A percentile compares a stretch with the other conserved stretches of the same genome.
These are phyloP conservation scores for Schizothecium vesticola DNA, from an alignment of 495 filamentous ascomycete genomes.

Conservation along the genomic window DNA sequence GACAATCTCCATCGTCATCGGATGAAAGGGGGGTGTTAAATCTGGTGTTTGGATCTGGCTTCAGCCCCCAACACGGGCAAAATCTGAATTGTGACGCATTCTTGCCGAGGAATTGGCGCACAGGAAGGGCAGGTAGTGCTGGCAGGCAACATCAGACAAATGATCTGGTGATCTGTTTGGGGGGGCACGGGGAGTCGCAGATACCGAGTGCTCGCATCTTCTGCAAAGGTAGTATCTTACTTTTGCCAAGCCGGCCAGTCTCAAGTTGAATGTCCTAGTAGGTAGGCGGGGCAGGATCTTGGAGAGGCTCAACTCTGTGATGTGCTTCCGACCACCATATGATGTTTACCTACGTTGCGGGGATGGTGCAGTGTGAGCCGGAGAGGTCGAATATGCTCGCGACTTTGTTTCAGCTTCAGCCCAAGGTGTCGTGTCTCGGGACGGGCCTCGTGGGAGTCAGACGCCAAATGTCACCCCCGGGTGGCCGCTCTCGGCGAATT, in stretches of 20 bases:
- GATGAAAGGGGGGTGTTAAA: background rate
- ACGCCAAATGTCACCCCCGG: background rate
- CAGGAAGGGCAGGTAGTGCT: background rate
- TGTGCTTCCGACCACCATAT: background rate
- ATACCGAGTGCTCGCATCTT: background rate
- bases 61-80: background rate
- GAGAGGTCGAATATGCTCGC: background rate
- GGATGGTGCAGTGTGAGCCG: background rate
- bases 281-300: background rate
- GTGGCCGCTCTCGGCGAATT: background rate
- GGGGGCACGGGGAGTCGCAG: background rate
- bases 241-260: background rate
- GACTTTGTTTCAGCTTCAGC: background rate
- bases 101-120: background rate
- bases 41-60: background rate
- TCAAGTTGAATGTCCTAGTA: background rate
- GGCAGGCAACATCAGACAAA: background rate
- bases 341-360: background rate
- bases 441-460: background rate
- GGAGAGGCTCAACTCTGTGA: background rate
- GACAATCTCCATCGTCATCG: background rate
- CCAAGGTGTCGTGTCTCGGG: background rate
- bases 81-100: background rate
- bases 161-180: background rate
- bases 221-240: background rate